A percentile compares a stretch with the other conserved stretches of the same genome.
phyloP scores from a whole-genome alignment of 2,329 filamentous ascomycete genomes.

The Blastomyces gilchristii region DNA sequence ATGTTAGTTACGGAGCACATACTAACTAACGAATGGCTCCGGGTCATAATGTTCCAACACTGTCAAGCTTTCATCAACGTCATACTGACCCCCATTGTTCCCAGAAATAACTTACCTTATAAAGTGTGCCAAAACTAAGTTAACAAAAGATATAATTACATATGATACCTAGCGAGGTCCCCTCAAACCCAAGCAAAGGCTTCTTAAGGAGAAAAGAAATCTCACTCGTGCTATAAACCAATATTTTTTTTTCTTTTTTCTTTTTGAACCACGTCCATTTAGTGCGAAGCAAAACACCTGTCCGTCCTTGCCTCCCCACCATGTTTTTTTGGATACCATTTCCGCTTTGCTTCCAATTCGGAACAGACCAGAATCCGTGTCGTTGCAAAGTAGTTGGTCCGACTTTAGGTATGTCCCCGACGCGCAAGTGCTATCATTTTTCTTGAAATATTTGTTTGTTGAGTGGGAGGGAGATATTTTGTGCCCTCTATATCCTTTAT shows the following conservation, averaged over 20 bases:
- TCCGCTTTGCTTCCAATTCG: conserved; percentile 47
- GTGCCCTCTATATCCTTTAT: too few relatives aligned
- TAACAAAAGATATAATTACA: too few relatives aligned
- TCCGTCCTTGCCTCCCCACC: too few relatives aligned
- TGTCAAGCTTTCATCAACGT: neutral
- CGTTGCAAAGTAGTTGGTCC: conserved; percentile 48
- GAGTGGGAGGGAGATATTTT: too few relatives aligned
- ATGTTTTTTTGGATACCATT: conserved; percentile 41
- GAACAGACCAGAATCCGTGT: conserved; percentile 47
- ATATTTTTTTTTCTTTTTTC: neutral
- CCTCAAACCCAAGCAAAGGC: neutral
- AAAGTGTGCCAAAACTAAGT: too few relatives aligned
- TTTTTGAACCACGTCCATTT: too few relatives aligned
- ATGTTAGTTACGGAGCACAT: too few relatives aligned
- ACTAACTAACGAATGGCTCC: neutral
- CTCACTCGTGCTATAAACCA: neutral
- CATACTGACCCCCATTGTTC: neutral
- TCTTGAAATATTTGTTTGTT: too few relatives aligned
- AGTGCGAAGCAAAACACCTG: too few relatives aligned
- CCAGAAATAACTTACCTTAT: neutral
- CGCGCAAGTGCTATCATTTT: neutral
- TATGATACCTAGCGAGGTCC: too few relatives aligned
- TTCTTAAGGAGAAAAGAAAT: neutral
- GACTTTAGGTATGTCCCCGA: conserved; percentile 35
- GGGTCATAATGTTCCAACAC: too few relatives aligned